phyloP scores from a whole-genome alignment of 2,329 filamentous ascomycete species.

The Colletotrichum sp. region DNA sequence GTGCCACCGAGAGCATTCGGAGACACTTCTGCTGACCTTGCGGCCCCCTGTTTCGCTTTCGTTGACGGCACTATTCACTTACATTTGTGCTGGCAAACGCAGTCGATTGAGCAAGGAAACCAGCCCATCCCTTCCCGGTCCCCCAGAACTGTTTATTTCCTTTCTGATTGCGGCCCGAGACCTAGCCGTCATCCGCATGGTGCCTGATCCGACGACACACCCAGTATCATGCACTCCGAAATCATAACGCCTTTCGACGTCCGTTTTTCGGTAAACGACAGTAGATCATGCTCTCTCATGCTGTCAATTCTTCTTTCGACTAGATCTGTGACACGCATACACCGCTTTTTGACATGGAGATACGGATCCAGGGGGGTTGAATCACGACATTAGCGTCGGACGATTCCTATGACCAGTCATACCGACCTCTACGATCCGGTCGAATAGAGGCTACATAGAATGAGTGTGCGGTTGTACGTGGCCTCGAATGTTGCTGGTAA shows the following conservation, averaged over 20 bases:
- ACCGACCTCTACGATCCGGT: neutral
- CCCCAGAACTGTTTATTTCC: neutral
- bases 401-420: neutral
- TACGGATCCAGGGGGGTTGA: neutral
- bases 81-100: neutral
- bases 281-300: neutral
- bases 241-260: neutral
- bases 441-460: neutral
- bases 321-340: neutral
- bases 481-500: neutral
- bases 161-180: neutral
- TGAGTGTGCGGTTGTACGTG: neutral
- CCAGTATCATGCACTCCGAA: neutral
- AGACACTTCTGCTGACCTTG: neutral
- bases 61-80: neutral
- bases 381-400: neutral
- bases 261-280: neutral
- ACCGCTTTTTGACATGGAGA: neutral
- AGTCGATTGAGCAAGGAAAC: neutral
- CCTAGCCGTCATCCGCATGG: neutral
- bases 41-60: neutral
- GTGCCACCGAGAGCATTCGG: neutral
- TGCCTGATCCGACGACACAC: neutral
- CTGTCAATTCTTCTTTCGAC: neutral
- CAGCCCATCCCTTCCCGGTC: neutral